Conservation (phyloP, 2,329 filamentous ascomycete species). For the Cercospora beticola region DNA sequence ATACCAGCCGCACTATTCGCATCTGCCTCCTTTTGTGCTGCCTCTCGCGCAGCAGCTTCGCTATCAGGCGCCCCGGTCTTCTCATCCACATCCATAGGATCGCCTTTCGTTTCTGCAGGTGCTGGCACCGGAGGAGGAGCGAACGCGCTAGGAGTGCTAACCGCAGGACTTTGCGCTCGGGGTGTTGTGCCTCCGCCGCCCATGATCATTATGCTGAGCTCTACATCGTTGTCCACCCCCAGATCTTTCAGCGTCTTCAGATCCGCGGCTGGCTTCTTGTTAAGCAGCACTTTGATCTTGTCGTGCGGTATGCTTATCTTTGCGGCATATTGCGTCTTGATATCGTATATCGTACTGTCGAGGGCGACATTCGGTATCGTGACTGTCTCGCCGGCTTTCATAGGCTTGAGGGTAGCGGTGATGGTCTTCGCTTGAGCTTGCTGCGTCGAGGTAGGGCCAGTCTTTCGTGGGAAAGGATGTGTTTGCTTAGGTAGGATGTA, state of each 20-base stretch:
- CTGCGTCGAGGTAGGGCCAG: conserved; percentile 45
- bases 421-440: conserved; percentile 41
- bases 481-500: conserved; percentile 69
- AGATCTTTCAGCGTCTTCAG: conserved; percentile 37
- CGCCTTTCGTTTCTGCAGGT: conserved; percentile 21
- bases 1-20: conserved; percentile 48
- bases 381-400: conserved; percentile 69
- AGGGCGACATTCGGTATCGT: conserved; percentile 61
- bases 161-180: conserved; percentile 42
- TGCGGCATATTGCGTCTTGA: conserved; percentile 69
- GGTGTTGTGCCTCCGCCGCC: conserved; percentile 51
- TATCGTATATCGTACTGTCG: conserved; percentile 72
- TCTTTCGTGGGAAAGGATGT: conserved; percentile 51
- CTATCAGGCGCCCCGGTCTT: conserved; percentile 32
- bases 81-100: conserved; percentile 38
- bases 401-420: conserved; percentile 68
- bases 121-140: conserved; percentile 38
- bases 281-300: conserved; percentile 82
- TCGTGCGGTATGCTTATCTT: conserved; percentile 65
- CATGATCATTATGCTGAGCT: conserved; percentile 86
- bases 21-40: conserved; percentile 57
- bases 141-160: conserved; percentile 28
- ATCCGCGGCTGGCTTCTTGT: conserved; percentile 74
- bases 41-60: conserved; percentile 40
- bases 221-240: conserved; percentile 57